Base-by-base conservation (phyloP, 768 basidiomycete species). In the Russula sp. region DNA sequence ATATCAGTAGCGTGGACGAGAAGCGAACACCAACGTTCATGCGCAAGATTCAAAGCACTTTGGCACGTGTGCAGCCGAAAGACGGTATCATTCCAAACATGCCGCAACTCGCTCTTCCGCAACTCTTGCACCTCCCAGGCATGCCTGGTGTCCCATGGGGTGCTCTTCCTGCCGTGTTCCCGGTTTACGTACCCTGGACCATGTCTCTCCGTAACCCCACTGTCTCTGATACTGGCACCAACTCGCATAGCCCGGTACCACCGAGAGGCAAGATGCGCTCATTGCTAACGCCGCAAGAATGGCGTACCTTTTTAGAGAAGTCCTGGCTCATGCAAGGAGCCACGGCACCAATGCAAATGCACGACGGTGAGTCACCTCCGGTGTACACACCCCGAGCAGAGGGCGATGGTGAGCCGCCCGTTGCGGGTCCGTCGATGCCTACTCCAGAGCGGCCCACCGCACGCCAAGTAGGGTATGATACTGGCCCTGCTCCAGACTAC, bases 261-360 rank as follows among this genome's bases (percentile, higher is more conserved):
- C 53, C 67, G 36, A 76, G 72, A 30, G 76, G 76, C 49, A 74
- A 71, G 76, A 79, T 57, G 72, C 71, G 70, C 63, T 56, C 65
- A 52, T 51, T 72, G 55, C 70, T 70, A 60, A 73, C 69, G 22
- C 67, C 72, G 16, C 84, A 87, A 70, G 89, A 90, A 67, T 81
- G 85, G 79, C 80, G 82, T 28, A 79, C 84, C 8, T 81, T 82
- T 30, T 90, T 88, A 87, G 90, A 92, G 77, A 89, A 87, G 74
- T 88, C 85, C 86, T 75, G 89, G 59, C 79, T 69, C 10, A 67
- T 83, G 14, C 71, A 84, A 79, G 83, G 38, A 74, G 57, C 79
- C 77, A 65, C 74, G 77, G 56, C 73, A 22, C 32, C 38, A n/a
- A 34, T 58, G 62, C 48, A 57, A 38, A 58, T 46, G 44, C 51